Evolutionary conservation across 2,329 filamentous ascomycete genomes (phyloP).

Genomic region (Cytospora mali): DNA sequence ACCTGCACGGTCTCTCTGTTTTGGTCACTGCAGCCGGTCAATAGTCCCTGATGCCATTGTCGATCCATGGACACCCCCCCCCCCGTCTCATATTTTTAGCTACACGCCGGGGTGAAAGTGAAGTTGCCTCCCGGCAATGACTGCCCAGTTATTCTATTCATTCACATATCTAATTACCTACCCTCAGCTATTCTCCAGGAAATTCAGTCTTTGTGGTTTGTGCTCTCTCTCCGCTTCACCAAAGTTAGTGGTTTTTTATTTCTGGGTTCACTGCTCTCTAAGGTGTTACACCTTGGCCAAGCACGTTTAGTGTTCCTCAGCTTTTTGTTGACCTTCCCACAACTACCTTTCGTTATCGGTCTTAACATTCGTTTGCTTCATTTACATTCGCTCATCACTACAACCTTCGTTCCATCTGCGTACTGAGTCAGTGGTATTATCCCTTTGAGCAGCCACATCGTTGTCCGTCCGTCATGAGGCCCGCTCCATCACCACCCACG

Average conservation of each 20-base stretch:
- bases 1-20: background rate
- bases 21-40: background rate
- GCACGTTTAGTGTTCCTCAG: background rate
- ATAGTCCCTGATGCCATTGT: slow-evolving; percentile 13
- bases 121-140: background rate
- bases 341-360: background rate
- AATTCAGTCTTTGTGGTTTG: slow-evolving; percentile 4
- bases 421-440: background rate
- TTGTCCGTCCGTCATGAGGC: slow-evolving; percentile 10
- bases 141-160: too few relatives aligned
- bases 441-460: background rate
- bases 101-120: background rate
- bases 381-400: too few relatives aligned
- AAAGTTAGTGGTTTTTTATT: background rate
- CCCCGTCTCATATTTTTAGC: background rate
- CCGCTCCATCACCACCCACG: slow-evolving; percentile 2
- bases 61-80: background rate
- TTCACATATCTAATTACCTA: slow-evolving; percentile 8
- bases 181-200: background rate
- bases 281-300: background rate
- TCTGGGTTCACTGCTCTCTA: background rate
- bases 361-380: background rate
- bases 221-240: background rate
- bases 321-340: background rate
- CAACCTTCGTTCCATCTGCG: background rate